A percentile compares a stretch with the other conserved stretches of the same genome.
These are phyloP conservation scores for Camellia japonica DNA, from an alignment of 148 eudicot species.

Conservation along the genomic window DNA sequence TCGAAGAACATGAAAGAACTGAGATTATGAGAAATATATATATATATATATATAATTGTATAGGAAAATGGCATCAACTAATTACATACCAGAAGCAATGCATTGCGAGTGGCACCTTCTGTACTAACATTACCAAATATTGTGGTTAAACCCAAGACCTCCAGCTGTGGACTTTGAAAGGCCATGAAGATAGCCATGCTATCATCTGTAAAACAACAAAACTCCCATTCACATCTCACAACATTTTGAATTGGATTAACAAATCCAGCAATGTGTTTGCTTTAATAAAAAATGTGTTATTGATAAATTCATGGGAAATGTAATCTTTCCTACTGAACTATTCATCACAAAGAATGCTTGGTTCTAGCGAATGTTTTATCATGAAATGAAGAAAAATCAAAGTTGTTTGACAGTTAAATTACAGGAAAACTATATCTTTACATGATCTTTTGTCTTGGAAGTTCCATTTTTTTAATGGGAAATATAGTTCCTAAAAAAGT, in stretches of 20 bases:
- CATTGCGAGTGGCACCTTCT: conserved; percentile 71
- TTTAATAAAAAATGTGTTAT: not conserved
- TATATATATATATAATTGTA: not conserved
- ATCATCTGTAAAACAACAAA: conserved; percentile 54
- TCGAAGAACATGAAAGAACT: conserved; percentile 9
- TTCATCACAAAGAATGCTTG: too few species aligned
- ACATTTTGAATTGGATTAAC: too few species aligned
- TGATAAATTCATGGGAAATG: not conserved
- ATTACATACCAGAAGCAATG: conserved; percentile 69
- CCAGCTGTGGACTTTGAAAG: conserved; percentile 68
- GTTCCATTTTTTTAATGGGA: too few species aligned
- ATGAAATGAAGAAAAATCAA: too few species aligned
- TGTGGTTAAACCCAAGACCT: conserved; percentile 77
- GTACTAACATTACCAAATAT: conserved; percentile 83
- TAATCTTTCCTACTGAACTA: too few species aligned
- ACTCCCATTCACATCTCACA: not conserved
- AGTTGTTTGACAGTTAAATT: too few species aligned
- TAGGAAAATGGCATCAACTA: not conserved
- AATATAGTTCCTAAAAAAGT: too few species aligned
- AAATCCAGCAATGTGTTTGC: too few species aligned
- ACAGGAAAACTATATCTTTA: too few species aligned
- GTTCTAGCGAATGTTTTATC: too few species aligned
- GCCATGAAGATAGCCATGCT: conserved; percentile 91
- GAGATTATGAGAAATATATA: not conserved
- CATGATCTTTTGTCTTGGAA: too few species aligned